Evolutionary conservation across 1,139 yeast species (phyloP), one percentile per base, ranked within the genome.

Genomic region (Debaryomyces singareniensis): DNA sequence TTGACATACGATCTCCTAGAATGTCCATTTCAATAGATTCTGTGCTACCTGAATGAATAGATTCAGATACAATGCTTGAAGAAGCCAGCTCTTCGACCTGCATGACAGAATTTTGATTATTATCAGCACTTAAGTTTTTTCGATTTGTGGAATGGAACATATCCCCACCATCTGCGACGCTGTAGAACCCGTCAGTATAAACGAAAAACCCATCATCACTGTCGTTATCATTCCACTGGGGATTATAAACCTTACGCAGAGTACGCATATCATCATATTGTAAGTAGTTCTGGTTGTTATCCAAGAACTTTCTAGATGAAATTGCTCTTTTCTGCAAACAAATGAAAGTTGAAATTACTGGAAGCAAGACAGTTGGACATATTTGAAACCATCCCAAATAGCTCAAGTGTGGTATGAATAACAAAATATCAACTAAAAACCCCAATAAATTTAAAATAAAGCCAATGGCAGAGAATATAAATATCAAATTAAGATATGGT

Each of bases 141-240:
- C n/a, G n/a, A n/a, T n/a, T n/a, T n/a, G n/a, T n/a, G n/a, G n/a
- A n/a, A n/a, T n/a, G n/a, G n/a, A n/a, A n/a, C n/a, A n/a, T n/a
- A n/a, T n/a, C n/a, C n/a, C n/a, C n/a, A n/a, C n/a, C n/a, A n/a
- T n/a, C n/a, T n/a, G n/a, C n/a, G n/a, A 47, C 40, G 21, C 53
- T 47, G 40, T 55, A 53, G 36, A 65, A 65, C n/a, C 71, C 71
- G 37, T 64, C 61, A 3, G 73, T 61, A 37, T 61, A 66, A 6
- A 65, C 68, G 37, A 53, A 61, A 32, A 67, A 64, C 6, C 72
- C 72, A 37, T 65, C 71, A 32, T 67, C 73, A 39, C 71, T 64
- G 5, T 49, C 60, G 11, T 53, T 42, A 30, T 62, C 70, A 29
- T 49, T 46, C 45, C 49, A 44, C 13, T 51, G 28, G 25, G 42